A percentile compares a stretch with the other conserved stretches of the same genome.
phyloP scores from a whole-genome alignment of 345 rosid species.

The Mercurialis annua region DNA sequence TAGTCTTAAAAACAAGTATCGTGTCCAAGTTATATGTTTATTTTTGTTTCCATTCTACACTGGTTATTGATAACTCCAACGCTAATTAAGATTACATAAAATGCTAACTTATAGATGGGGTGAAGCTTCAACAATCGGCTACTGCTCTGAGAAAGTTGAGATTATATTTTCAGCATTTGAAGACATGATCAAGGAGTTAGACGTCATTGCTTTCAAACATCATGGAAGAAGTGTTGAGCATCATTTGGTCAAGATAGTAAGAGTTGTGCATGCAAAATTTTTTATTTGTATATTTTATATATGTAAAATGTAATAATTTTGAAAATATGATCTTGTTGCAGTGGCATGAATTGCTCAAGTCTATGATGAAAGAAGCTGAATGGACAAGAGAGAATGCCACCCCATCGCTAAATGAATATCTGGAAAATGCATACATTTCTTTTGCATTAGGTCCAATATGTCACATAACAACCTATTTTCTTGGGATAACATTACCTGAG shows the following conservation, averaged over 20 bases:
- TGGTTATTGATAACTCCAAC: no score
- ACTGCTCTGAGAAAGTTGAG: background rate
- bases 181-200: background rate
- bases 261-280: no score
- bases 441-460: background rate
- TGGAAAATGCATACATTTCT: background rate
- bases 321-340: no score
- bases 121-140: background rate
- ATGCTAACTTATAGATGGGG: background rate
- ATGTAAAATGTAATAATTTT: no score
- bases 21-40: no score
- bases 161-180: background rate
- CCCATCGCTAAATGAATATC: background rate
- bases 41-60: no score
- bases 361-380: constrained; percentile 1
- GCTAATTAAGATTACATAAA: no score
- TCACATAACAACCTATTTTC: background rate
- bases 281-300: background rate
- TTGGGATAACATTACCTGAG: background rate
- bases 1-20: no score
- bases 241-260: background rate
- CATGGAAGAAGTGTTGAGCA: background rate
- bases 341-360: background rate
- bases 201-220: background rate
- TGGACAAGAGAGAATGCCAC: background rate